Evolutionary conservation across 257 asterid genomes (phyloP).

Genomic region (Solanum paucissectum): DNA sequence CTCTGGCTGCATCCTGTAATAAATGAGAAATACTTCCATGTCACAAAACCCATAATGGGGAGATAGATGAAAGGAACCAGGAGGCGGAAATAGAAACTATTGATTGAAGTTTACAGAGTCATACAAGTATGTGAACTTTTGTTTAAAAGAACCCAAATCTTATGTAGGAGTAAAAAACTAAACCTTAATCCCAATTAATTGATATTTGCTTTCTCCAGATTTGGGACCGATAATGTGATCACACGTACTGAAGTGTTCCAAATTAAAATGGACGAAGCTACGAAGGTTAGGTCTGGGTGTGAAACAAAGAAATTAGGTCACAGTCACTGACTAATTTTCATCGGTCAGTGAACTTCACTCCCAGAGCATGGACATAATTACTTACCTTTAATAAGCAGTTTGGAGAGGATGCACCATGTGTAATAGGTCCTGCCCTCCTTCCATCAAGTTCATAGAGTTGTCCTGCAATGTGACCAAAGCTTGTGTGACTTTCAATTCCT

Average conservation of each 20-base stretch:
- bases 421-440: conserved; percentile 68
- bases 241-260: background rate
- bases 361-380: background rate
- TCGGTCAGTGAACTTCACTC: background rate
- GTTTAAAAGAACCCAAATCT: background rate
- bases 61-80: background rate
- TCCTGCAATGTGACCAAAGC: conserved; percentile 22
- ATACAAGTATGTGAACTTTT: background rate
- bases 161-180: background rate
- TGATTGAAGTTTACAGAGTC: background rate
- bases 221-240: background rate
- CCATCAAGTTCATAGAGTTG: conserved; percentile 90
- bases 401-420: conserved; percentile 75
- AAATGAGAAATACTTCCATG: background rate
- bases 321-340: background rate
- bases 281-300: background rate
- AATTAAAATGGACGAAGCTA: background rate
- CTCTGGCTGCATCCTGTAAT: conserved; percentile 66
- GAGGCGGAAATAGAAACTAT: background rate
- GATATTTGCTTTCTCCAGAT: background rate
- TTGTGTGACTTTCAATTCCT: background rate
- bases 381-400: conserved; percentile 49
- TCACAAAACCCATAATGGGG: background rate
- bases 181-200: background rate
- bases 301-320: background rate